Conservation (phyloP, 148 eudicot genomes). For the Rhododendron simsii region DNA sequence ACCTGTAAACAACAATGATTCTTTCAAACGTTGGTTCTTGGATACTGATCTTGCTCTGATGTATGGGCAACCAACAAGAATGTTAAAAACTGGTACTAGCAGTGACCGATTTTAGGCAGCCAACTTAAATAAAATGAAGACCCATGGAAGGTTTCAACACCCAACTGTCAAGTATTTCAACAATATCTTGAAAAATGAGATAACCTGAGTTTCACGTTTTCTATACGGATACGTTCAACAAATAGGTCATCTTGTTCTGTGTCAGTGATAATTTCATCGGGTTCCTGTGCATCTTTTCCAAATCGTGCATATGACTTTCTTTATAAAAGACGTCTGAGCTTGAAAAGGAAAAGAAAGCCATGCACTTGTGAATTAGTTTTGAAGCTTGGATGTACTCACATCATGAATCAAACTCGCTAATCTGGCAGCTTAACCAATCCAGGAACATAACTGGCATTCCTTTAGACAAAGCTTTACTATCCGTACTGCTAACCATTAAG, state of each 20-base stretch:
- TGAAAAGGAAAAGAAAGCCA: conserved; percentile 5
- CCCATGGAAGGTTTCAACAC: not conserved
- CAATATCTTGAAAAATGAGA: not conserved
- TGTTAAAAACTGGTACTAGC: not conserved
- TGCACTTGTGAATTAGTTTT: not conserved
- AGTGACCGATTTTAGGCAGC: not conserved
- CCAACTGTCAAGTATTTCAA: not conserved
- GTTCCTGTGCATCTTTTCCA: conserved; percentile 16
- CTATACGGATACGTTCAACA: conserved; percentile 43
- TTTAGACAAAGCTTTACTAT: not conserved
- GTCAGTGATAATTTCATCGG: conserved; percentile 15
- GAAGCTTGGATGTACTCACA: not conserved
- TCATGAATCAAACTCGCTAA: not conserved
- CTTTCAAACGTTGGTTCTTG: conserved; percentile 98
- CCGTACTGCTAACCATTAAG: not conserved
- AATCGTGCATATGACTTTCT: conserved; percentile 17
- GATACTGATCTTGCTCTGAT: conserved; percentile 62
- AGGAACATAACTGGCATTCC: not conserved
- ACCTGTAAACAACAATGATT: conserved; percentile 97
- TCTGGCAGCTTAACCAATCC: not conserved
- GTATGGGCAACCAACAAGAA: conserved; percentile 3
- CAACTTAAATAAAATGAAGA: not conserved
- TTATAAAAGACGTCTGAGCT: conserved; percentile 23
- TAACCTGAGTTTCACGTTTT: conserved; percentile 43
- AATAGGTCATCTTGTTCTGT: conserved; percentile 31